Evolutionary conservation across 345 rosid species (phyloP).

Genomic region (Schrenkiella parvula): DNA sequence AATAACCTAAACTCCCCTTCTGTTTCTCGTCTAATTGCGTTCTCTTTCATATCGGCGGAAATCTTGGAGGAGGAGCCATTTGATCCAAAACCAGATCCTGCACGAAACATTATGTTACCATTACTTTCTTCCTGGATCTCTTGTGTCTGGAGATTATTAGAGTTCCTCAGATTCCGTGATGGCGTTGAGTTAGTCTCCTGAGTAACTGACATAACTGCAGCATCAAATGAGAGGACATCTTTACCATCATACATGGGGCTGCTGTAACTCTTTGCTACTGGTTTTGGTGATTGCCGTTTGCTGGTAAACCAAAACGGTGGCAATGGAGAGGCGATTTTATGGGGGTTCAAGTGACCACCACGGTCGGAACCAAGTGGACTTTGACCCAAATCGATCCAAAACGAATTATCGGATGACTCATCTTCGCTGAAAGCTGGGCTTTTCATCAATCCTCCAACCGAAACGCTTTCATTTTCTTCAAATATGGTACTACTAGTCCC

Average conservation of each 20-base stretch:
- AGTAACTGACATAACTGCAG: conserved; percentile 77
- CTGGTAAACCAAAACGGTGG: conserved; percentile 73
- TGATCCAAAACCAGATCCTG: conserved; percentile 37
- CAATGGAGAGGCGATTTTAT: conserved; percentile 58
- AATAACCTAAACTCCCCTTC: conserved; percentile 92
- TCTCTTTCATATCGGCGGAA: conserved; percentile 60
- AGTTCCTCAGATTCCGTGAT: conserved; percentile 19
- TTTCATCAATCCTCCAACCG: conserved; percentile 76
- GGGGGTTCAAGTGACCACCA: conserved; percentile 36
- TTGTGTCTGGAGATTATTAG: conserved; percentile 9
- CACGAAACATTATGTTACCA: conserved; percentile 19
- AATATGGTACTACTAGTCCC: conserved; percentile 69
- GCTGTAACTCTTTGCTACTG: conserved; percentile 50
- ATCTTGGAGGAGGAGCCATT: conserved; percentile 52
- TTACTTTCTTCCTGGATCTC: conserved; percentile 75
- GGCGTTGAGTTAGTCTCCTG: conserved; percentile 52
- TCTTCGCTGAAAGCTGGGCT: conserved; percentile 92
- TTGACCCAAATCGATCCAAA: conserved; percentile 95
- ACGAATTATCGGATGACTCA: conserved; percentile 82
- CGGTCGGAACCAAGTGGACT: conserved; percentile 72
- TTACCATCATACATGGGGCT: conserved; percentile 72
- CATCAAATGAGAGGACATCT: conserved; percentile 78
- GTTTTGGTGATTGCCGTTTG: conserved; percentile 57
- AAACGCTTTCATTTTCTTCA: conserved; percentile 73
- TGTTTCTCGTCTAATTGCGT: conserved; percentile 92